Evolutionary conservation across 257 asterid species (phyloP).

Genomic region (Nicotiana sylvestris): DNA sequence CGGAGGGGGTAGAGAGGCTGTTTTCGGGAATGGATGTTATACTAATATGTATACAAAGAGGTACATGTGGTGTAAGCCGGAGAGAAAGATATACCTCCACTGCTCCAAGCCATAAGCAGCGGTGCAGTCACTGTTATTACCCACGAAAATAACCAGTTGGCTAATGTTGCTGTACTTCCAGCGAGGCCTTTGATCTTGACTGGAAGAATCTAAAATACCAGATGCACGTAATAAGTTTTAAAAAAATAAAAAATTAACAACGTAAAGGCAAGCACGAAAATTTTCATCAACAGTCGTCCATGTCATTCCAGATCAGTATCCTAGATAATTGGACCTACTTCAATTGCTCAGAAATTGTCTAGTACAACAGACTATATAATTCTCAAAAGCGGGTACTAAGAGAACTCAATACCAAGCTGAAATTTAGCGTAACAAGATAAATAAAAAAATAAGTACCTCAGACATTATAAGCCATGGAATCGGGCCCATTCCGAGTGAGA

Average conservation of each 20-base stretch:
- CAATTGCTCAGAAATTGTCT: background rate
- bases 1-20: too few species aligned
- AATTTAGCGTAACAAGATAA: background rate
- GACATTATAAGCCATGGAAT: constrained; percentile 98
- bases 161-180: constrained; percentile 81
- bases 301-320: background rate
- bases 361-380: too few species aligned
- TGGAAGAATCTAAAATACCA: constrained; percentile 66
- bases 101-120: constrained; percentile 67
- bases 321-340: background rate
- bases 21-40: background rate
- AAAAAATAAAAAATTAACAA: background rate
- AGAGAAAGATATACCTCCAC: constrained; percentile 55
- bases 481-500: constrained; percentile 95
- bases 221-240: background rate
- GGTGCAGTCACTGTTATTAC: constrained; percentile 69
- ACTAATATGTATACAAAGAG: background rate
- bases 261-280: background rate
- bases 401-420: background rate
- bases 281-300: background rate
- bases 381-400: background rate
- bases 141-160: constrained; percentile 78
- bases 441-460: constrained; percentile 45
- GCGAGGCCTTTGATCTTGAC: constrained; percentile 78
- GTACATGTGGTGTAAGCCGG: background rate